phyloP scores from a whole-genome alignment of 306 rosid genomes.

The Malus fusca region DNA sequence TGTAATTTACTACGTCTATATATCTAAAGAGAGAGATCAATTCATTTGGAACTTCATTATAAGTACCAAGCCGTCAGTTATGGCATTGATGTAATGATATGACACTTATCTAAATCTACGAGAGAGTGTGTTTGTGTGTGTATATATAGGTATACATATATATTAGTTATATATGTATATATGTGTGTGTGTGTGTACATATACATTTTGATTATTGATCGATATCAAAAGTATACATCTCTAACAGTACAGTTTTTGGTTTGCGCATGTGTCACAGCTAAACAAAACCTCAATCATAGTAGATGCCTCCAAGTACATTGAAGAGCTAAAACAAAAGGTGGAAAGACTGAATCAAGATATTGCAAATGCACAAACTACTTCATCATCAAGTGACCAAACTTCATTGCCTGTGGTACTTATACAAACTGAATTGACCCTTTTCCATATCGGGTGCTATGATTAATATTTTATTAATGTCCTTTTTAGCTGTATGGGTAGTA shows the following conservation, averaged over 20 bases:
- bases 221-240: neutral
- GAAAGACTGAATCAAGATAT: constrained; percentile 72
- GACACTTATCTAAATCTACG: neutral
- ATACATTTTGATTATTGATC: neutral
- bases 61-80: neutral
- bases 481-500: neutral
- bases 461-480: neutral
- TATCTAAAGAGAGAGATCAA: neutral
- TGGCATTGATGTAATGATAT: neutral
- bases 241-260: neutral
- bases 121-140: neutral
- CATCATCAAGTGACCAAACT: constrained; percentile 35
- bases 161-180: neutral
- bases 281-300: constrained; percentile 66
- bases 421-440: neutral
- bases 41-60: neutral
- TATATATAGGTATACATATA: neutral
- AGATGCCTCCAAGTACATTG: constrained; percentile 87
- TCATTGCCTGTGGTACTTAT: constrained; percentile 56
- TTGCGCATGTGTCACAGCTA: constrained; percentile 40
- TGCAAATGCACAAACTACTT: constrained; percentile 36
- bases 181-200: neutral
- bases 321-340: constrained; percentile 75
- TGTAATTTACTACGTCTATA: neutral
- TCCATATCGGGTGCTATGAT: neutral